Base-by-base conservation (phyloP, 1,139 yeast species). In the Pichiaceae sp. region DNA sequence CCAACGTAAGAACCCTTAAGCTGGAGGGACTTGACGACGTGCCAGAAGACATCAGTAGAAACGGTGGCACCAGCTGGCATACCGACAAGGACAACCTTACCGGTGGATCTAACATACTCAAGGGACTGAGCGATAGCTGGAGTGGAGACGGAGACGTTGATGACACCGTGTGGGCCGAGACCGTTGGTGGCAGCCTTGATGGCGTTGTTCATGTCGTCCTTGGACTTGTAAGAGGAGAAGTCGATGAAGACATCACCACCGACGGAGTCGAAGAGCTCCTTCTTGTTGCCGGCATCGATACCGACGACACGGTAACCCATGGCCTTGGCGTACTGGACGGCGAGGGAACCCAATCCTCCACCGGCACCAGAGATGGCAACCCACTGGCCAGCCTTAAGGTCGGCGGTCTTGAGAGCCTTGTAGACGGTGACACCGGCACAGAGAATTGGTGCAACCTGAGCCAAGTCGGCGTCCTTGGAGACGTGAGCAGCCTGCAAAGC, bases 371-470 rank as follows among this genome's bases (percentile, higher is more conserved):
- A 76, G 42, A 80, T 66, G 41, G 83, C 81, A 45, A 79, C 84
- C 85, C 85, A 79, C 57, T 79, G 74, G 47, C 87, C 87, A 32
- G 86, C 75, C 44, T 59, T 43, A 30, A 53, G 42, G 8, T 69
- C 68, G 39, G 86, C 82, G 31, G 82, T 77, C 64, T 80, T 80
- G 55, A 80, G 64, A 18, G 87, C 87, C 61, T 79, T 79, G 72
- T 78, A 80, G 36, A 78, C 87, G 30, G 87, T 80, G 53, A 80
- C 75, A 66, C 89, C 89, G 20, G 87, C 89, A 72, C 89, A 80
- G 53, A 80, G 66, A 44, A 80, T 75, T 49, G 89, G 89, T 19
- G 87, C 74, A 40, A 75, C 75, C 45, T 68, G 57, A 34, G 85
- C 84, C 54, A 79, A 68, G 53, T 79, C 83, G 31, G 81, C 66